phyloP scores from a whole-genome alignment of 352 stramenopile species.

The Phytophthora europaea region DNA sequence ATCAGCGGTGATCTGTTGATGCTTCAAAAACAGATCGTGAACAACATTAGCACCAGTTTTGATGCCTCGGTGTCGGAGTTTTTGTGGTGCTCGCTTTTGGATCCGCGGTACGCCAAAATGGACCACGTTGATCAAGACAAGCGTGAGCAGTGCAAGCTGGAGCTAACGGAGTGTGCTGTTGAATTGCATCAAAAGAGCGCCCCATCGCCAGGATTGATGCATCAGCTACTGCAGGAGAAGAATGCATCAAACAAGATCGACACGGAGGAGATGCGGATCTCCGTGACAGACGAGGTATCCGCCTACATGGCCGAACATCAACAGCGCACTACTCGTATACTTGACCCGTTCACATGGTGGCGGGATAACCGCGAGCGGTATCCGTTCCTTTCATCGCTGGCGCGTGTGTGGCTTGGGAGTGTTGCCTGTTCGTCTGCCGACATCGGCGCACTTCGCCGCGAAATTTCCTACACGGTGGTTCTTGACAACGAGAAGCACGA shows the following conservation, averaged over 20 bases:
- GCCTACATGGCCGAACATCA: conserved; percentile 7
- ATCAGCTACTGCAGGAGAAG: conserved; percentile 12
- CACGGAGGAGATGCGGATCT: conserved; percentile 11
- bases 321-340: neutral
- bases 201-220: conserved; percentile 11
- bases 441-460: conserved; percentile 12
- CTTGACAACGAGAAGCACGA: conserved; percentile 12
- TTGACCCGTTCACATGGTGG: conserved; percentile 16
- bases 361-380: conserved; percentile 12
- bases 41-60: conserved; percentile 24
- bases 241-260: neutral
- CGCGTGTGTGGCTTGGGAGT: conserved; percentile 18
- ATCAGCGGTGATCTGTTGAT: conserved; percentile 13
- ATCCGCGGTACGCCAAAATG: conserved; percentile 57
- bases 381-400: conserved; percentile 15
- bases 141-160: conserved; percentile 29
- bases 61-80: conserved; percentile 30
- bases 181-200: conserved; percentile 4
- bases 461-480: conserved; percentile 14
- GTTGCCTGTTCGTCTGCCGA: conserved; percentile 13
- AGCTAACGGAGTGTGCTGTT: conserved; percentile 1
- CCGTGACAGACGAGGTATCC: conserved; percentile 14
- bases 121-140: conserved; percentile 53
- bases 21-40: conserved; percentile 8
- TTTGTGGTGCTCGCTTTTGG: conserved; percentile 53